These are phyloP conservation scores for Lentinula raphanica DNA, from an alignment of 768 basidiomycete genomes.

Conservation along the genomic window DNA sequence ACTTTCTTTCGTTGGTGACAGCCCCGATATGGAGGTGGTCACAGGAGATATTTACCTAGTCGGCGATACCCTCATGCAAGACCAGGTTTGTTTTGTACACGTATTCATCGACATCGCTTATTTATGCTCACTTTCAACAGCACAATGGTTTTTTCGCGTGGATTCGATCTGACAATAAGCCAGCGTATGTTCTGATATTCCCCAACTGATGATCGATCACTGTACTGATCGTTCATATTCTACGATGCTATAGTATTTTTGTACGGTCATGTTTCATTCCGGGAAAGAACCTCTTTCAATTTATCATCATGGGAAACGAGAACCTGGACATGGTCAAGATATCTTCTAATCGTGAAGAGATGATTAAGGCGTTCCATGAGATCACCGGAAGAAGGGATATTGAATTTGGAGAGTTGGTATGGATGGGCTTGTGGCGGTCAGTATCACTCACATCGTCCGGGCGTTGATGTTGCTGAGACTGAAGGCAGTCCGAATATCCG, in stretches of 20 bases:
- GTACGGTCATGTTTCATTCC: not conserved
- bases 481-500: conserved; percentile 39
- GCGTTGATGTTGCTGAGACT: not conserved
- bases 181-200: not conserved
- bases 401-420: conserved; percentile 23
- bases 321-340: conserved; percentile 7
- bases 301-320: not conserved
- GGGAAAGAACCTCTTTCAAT: not conserved
- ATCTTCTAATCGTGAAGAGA: conserved; percentile 15
- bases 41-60: conserved; percentile 30
- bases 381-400: conserved; percentile 23
- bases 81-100: not conserved
- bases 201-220: not conserved
- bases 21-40: conserved; percentile 20
- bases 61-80: conserved; percentile 14
- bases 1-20: conserved; percentile 37
- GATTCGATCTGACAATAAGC: not conserved
- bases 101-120: not conserved
- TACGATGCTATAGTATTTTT: conserved; percentile 5
- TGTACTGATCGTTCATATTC: not conserved
- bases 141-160: not conserved
- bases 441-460: conserved; percentile 11
- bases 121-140: conserved; percentile 7
- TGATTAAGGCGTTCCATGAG: conserved; percentile 25
- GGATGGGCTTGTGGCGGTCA: conserved; percentile 24